Conservation (phyloP, 257 asterid genomes). For the Solanum tacnaense region DNA sequence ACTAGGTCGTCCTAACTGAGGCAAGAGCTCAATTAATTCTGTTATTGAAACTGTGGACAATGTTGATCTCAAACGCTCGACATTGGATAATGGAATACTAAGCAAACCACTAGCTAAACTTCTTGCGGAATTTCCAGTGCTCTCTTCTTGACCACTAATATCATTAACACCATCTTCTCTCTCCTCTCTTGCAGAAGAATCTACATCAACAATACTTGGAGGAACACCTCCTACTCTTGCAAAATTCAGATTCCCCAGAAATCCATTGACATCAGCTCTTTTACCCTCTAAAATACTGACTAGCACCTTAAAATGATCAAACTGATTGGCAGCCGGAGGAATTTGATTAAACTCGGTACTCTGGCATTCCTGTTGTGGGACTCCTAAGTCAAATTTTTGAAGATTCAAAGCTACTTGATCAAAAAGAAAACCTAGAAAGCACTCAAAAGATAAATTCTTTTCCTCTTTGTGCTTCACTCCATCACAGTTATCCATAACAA, state of each 20-base stretch:
- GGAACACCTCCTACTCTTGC: slow-evolving; percentile 97
- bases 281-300: slow-evolving; percentile 63
- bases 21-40: slow-evolving; percentile 82
- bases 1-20: slow-evolving; percentile 72
- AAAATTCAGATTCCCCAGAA: slow-evolving; percentile 69
- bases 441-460: slow-evolving; percentile 52
- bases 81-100: slow-evolving; percentile 87
- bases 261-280: slow-evolving; percentile 73
- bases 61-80: slow-evolving; percentile 80
- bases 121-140: slow-evolving; percentile 45
- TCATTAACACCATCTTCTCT: slow-evolving; percentile 36
- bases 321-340: slow-evolving; percentile 19
- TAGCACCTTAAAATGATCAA: slow-evolving; percentile 54
- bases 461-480: slow-evolving; percentile 33
- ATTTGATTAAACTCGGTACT: slow-evolving; percentile 11
- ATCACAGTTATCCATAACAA: slow-evolving; percentile 1
- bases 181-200: slow-evolving; percentile 50
- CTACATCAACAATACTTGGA: slow-evolving; percentile 56
- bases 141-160: slow-evolving; percentile 46
- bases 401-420: slow-evolving; percentile 59
- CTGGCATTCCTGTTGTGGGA: slow-evolving; percentile 36
- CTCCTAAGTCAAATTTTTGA: slow-evolving; percentile 49
- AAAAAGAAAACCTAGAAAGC: slow-evolving; percentile 51
- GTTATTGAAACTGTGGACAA: slow-evolving; percentile 79
- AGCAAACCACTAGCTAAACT: slow-evolving; percentile 67